Base-by-base conservation (phyloP, 331 rosid species). In the Pyrus hybrid region DNA sequence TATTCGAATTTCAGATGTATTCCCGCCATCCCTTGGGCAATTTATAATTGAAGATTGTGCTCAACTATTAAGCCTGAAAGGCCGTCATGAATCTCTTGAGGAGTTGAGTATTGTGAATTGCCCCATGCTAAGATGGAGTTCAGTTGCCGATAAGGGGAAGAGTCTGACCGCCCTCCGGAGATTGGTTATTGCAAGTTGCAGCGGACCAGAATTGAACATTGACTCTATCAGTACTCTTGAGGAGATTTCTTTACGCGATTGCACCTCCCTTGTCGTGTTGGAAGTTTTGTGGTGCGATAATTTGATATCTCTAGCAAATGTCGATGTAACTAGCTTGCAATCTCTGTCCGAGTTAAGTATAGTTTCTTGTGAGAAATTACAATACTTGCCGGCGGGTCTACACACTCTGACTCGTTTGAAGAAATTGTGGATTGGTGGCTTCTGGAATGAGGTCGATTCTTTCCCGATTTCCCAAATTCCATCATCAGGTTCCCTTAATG, bases 381-480 rank as follows among this genome's bases (percentile, higher is more conserved):
- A 6, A 6, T 13, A 45, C 25, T 13, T 60, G 65, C 65, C 29
- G 9, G 5, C 26, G 33, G 65, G 30, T 13, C 32, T 22, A 2
- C 33, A 0, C n/a, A 11, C 30, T 25, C 20, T 5, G 17, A 61
- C 30, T 23, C 10, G 1, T 61, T 3, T 63, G 13, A 0, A 63
- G 0, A 0, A 0, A 0, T 4, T 58, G 64, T 0, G 0, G 0
- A 22, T 61, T 25, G 65, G 33, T 61, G 14, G 0, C 0, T 25
- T 61, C 0, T 21, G 7, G 25, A 0, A 57, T 16, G 63, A 57
- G 25, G 16, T 21, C 1, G 63, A 57, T 21, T 9, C 63, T 21
- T 57, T 57, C 7, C 63, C 16, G 20, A 3, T 47, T 47, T 5
- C 54, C 3, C 20, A 47, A 47, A 47, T 47, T 47, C 54, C 54